These are phyloP conservation scores for Coccomyxa subellipsoidea DNA, from an alignment of 163 green algal genomes.

Conservation along the genomic window DNA sequence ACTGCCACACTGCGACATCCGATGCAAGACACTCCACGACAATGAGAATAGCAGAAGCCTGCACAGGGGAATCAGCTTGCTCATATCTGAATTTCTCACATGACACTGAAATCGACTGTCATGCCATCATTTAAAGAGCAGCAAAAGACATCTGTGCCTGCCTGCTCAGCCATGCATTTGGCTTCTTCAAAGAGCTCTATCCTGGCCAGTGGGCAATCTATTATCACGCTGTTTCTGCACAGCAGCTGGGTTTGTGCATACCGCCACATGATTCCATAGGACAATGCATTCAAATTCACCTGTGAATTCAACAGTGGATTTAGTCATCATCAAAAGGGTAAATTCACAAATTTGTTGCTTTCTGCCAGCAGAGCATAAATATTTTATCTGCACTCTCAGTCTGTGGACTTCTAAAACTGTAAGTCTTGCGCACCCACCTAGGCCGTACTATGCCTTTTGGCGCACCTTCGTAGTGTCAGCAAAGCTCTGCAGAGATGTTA, in stretches of 20 bases:
- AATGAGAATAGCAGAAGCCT: conserved; percentile 28
- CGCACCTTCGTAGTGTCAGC: not conserved
- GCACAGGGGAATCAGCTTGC: not conserved
- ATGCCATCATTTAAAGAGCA: not conserved
- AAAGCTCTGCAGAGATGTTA: conserved; percentile 16
- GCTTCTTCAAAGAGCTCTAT: conserved; percentile 37
- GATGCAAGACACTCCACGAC: conserved; percentile 50
- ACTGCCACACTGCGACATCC: conserved; percentile 37
- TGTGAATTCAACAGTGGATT: not conserved
- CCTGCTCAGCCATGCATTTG: not conserved
- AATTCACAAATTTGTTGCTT: too few relatives aligned
- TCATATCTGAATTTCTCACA: not conserved
- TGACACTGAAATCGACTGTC: not conserved
- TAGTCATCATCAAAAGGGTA: too few relatives aligned
- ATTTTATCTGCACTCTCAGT: too few relatives aligned
- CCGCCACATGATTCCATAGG: conserved; percentile 70
- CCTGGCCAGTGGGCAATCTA: conserved; percentile 67
- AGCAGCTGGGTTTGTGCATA: conserved; percentile 49
- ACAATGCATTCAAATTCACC: conserved; percentile 57
- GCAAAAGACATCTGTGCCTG: not conserved
- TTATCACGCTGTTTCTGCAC: conserved; percentile 39
- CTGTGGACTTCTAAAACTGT: too few relatives aligned
- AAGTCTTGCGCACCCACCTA: too few relatives aligned
- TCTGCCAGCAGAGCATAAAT: too few relatives aligned
- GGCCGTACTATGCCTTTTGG: not conserved